Percentiles rank a stretch among this genome's conserved stretches.
Conservation (phyloP, 345 rosid species). For the Xanthoceras sorbifolium region DNA sequence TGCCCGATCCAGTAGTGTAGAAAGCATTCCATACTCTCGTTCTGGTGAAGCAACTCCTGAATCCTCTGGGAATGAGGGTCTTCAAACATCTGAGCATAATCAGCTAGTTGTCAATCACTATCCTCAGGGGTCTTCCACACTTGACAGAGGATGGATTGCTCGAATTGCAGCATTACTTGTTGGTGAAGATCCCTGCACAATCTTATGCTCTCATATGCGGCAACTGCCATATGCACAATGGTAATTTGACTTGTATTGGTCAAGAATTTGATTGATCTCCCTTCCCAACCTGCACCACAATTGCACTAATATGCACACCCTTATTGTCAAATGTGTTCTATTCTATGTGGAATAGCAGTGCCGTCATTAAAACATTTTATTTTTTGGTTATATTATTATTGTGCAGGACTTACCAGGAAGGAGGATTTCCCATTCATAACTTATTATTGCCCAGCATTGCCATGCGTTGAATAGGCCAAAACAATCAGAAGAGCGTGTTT, state of each 20-base stretch:
- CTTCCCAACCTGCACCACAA: neutral
- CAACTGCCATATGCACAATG: constrained; percentile 92
- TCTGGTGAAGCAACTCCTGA: constrained; percentile 43
- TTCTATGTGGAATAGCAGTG: neutral
- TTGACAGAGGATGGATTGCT: constrained; percentile 84
- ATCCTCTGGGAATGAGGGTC: constrained; percentile 40
- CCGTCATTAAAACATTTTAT: neutral
- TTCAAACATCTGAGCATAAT: constrained; percentile 44
- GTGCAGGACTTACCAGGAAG: constrained; percentile 77
- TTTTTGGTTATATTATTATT: neutral
- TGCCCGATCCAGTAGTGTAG: constrained; percentile 48
- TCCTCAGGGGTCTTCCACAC: constrained; percentile 54
- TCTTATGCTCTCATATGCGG: constrained; percentile 96
- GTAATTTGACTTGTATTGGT: constrained; percentile 38
- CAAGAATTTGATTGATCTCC: neutral
- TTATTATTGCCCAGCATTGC: constrained; percentile 93
- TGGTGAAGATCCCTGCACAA: constrained; percentile 90
- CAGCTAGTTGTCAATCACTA: constrained; percentile 58
- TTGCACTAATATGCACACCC: neutral
- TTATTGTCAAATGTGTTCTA: neutral
- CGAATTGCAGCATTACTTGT: constrained; percentile 88
- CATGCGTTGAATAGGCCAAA: constrained; percentile 73
- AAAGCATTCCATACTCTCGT: constrained; percentile 39
- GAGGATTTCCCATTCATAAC: constrained; percentile 82
- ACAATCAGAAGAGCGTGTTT: constrained; percentile 37